These are phyloP conservation scores for Saturnispora ahearnii DNA, from an alignment of 805 yeast genomes.

Conservation along the genomic window DNA sequence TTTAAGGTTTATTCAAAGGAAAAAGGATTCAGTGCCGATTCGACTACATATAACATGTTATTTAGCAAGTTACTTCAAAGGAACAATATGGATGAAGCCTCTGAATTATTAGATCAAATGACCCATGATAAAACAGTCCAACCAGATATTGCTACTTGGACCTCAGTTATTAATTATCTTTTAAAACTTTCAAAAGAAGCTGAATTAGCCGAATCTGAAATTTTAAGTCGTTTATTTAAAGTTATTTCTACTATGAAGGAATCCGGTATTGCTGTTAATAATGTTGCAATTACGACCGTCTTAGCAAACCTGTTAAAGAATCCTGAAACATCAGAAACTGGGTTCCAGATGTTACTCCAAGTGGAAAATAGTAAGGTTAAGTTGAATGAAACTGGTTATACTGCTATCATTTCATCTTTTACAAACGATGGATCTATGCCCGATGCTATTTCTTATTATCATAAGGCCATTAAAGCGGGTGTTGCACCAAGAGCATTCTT, in stretches of 20 bases:
- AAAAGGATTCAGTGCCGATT: slow-evolving; percentile 33
- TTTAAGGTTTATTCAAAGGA: slow-evolving; percentile 21
- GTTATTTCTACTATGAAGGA: slow-evolving; percentile 32
- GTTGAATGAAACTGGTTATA: slow-evolving; percentile 32
- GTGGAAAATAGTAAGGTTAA: slow-evolving; percentile 29
- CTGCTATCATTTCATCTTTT: slow-evolving; percentile 41
- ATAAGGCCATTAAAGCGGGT: slow-evolving; percentile 27
- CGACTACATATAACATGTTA: slow-evolving; percentile 44
- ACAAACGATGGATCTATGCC: slow-evolving; percentile 32
- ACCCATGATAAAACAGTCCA: slow-evolving; percentile 27
- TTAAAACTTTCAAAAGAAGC: slow-evolving; percentile 42
- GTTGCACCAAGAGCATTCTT: slow-evolving; percentile 30
- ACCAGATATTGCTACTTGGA: slow-evolving; percentile 57
- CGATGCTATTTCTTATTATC: slow-evolving; percentile 35
- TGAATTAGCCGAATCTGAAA: slow-evolving; percentile 27
- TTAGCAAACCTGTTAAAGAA: slow-evolving; percentile 44
- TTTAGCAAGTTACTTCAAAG: slow-evolving; percentile 33
- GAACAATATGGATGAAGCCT: slow-evolving; percentile 37
- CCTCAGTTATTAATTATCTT: slow-evolving; percentile 46
- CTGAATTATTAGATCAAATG: slow-evolving; percentile 42
- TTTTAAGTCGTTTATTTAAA: slow-evolving; percentile 22
- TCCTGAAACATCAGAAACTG: slow-evolving; percentile 40
- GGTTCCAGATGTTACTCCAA: slow-evolving; percentile 38
- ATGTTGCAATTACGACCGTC: slow-evolving; percentile 41
- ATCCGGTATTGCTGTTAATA: slow-evolving; percentile 31